Base-by-base conservation (phyloP, 2,329 filamentous ascomycete genomes). In the Diplodia corticola region DNA sequence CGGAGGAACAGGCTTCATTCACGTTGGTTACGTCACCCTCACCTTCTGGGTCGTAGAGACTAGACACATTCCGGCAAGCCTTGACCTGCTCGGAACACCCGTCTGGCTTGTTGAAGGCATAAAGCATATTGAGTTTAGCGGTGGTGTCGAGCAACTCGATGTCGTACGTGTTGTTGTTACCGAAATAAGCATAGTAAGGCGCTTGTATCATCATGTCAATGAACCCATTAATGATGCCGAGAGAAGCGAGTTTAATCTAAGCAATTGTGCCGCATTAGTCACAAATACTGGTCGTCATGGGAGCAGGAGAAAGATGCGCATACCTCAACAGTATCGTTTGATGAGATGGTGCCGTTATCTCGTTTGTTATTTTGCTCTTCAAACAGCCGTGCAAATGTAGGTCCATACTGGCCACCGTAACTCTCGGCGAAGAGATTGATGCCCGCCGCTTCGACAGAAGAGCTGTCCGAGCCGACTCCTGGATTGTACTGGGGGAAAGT, bases 171-270 rank as follows among this genome's bases (percentile, higher is more conserved):
- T 91, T 91, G 72, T 86, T 85, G 66, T 82, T 81, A 10, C 85
- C 85, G 74, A 88, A 89, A 7, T 76, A 73, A 1, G 86, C 82
- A 69, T 85, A 87, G 70, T 78, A 85, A 2, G 85, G 83, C 3
- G 80, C 80, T 76, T 92, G 88, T 0, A 87, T 81, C 33, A 87
- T 74, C 70, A 85, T 82, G 72, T 93, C 91, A 40, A 92, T 80
- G 69, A 89, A 86, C 13, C 89, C 90, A 74, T 92, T 91, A 67
- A 91, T 80, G 67, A 93, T 89, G 24, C 89, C 89, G 0, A 92
- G 76, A 0, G 89, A 86, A 15, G 79, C 80, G 9, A 92, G 80
- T 64, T 85, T 83, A 57, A 91, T 85, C 33, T 86, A 13, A 13
- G 22, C 17, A n/a, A 9, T 26, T 10, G 3, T 26, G 13, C 2